Evolutionary conservation across 164 flowering plant genomes (phyloP).

Genomic region (Tinospora cordifolia): DNA sequence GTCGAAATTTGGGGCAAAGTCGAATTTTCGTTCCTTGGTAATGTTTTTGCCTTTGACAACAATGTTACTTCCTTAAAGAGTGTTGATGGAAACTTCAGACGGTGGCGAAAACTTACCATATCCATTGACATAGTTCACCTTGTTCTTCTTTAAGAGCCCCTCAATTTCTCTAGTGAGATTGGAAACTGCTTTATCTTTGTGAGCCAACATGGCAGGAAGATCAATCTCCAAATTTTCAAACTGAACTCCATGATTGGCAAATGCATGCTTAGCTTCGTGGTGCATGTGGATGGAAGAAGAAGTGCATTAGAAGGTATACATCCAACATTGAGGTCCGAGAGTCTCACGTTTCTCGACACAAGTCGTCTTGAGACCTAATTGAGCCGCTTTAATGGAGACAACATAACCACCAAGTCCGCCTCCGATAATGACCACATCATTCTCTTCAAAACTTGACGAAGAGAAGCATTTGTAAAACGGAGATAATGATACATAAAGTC

Average conservation of each 20-base stretch:
- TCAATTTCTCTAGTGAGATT: slow-evolving; percentile 75
- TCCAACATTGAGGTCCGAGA: slow-evolving; percentile 90
- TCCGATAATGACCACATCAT: slow-evolving; percentile 84
- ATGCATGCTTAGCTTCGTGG: slow-evolving; percentile 80
- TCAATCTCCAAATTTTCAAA: slow-evolving; percentile 69
- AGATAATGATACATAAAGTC: slow-evolving; percentile 30
- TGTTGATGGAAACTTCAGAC: slow-evolving; percentile 76
- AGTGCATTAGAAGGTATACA: slow-evolving; percentile 98
- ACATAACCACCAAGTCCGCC: slow-evolving; percentile 99
- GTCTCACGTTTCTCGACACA: slow-evolving; percentile 89
- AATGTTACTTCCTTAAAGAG: slow-evolving; percentile 57
- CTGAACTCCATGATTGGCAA: slow-evolving; percentile 81
- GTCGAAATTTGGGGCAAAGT: too few species aligned
- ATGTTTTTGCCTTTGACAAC: slow-evolving; percentile 77
- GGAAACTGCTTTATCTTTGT: slow-evolving; percentile 80
- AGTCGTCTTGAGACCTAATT: slow-evolving; percentile 89
- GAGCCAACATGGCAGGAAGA: slow-evolving; percentile 84
- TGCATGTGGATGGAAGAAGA: slow-evolving; percentile 92
- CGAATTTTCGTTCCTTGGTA: too few species aligned
- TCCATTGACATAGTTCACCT: slow-evolving; percentile 84
- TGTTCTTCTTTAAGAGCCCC: slow-evolving; percentile 90
- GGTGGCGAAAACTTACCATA: slow-evolving; percentile 79
- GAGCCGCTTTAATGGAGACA: slow-evolving; percentile 94
- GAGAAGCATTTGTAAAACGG: slow-evolving; percentile 42
- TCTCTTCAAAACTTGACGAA: slow-evolving; percentile 70